Evolutionary conservation across 805 yeast species (phyloP), one percentile per base, ranked within the genome.

Genomic region (Kuraishia piskuri): DNA sequence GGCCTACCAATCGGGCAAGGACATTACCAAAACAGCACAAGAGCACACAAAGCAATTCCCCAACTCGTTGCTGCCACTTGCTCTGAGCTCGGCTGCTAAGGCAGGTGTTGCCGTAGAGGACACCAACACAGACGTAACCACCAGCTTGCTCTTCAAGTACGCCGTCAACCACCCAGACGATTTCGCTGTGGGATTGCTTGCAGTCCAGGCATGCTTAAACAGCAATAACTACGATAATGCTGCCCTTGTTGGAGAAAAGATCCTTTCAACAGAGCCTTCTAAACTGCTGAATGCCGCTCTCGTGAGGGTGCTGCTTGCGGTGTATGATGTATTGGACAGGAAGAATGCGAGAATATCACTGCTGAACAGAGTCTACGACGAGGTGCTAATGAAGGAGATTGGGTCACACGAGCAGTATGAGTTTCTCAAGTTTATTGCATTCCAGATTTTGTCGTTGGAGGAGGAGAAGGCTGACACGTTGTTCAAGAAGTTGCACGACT

Each of bases 251-350:
- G 62, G 79, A 49, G 79, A 77, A 59, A 59, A 63, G 24, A 54
- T 70, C 3, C 25, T 62, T 10, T 52, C 54, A 1, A 20, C 50
- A 2, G 51, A 55, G 20, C 36, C 56, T 14, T 17, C 50, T 20
- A 56, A 49, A 10, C 51, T 59, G 23, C 47, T 63, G 3, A 54
- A 60, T 3, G 84, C 88, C 2, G 79, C 80, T 3, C 62, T 85
- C 48, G 69, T 78, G 45, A 79, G 82, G 24, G 66, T 76, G 4
- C 65, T 83, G 25, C 69, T 77, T 9, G 70, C 79, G 14, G 61
- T 84, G 6, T 80, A 78, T 62, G 84, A 79, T 56, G 55, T 63
- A 12, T 64, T 74, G 48, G 75, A 77, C 47, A 68, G 77, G 49
- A 63, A 63, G 25, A 62, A 63, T 48, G 63, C 68, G 50, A 70